Base-by-base conservation (phyloP, 2,329 filamentous ascomycete species). In the Ascochyta rabiei region DNA sequence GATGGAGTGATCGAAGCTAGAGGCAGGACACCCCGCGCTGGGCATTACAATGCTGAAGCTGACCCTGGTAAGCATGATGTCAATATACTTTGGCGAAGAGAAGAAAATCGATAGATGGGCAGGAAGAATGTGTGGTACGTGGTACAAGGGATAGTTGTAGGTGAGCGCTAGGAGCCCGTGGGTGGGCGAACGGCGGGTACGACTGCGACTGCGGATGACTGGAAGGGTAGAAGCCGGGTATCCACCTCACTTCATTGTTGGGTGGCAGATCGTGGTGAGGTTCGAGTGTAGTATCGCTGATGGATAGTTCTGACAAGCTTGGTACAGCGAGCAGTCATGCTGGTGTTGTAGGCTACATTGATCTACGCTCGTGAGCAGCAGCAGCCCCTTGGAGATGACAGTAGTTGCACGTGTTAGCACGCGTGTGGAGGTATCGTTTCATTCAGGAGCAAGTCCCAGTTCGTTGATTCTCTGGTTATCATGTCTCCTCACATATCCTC, bases 371-470 rank as follows among this genome's bases (percentile, higher is more conserved):
- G 42, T 55, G 38, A 55, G 52, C 41, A 39, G 24, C 47, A 41
- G 12, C 47, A 41, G 12, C 12, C 34, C 37, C 37, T 16, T 23
- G 33, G 23, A 23, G 19, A 42, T 42, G 28, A 41, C 47, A 42
- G 31, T 23, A 41, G 35, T 33, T 45, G 52, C 46, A 55, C 52
- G 30, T 51, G 31, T 50, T 39, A 50, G 47, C 52, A 55, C 38
- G 31, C 41, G 33, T 48, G 23, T 55, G 47, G 52, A 55, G 52
- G 52, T 56, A 56, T 56, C 53, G 48, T 51, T 56, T 56, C 53
- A 56, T 56, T 56, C 53, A 52, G 53, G 53, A 52, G 43, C 53
- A 52, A 48, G 48, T 51, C 53, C 53, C 53, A 56, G 53, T 56
- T 56, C 41, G 53, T 56, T 56, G 47, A 56, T 56, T 56, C 52